These are phyloP conservation scores for Cucumis variabilis DNA, from an alignment of 331 rosid species.

Conservation along the genomic window DNA sequence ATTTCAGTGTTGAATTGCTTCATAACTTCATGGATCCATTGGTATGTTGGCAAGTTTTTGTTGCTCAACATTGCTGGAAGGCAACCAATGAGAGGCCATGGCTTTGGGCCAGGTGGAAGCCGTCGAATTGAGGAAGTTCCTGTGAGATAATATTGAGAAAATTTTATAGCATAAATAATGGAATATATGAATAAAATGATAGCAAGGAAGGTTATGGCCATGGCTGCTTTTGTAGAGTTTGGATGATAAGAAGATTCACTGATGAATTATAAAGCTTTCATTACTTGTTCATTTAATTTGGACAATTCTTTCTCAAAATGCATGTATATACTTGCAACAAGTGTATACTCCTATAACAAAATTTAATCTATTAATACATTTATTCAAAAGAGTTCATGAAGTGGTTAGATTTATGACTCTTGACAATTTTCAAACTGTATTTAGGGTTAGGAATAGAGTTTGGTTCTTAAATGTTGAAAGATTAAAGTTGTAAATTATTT, in stretches of 20 bases:
- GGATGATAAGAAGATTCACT: background rate
- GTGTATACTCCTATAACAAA: too few species aligned
- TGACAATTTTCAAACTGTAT: too few species aligned
- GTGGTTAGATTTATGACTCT: too few species aligned
- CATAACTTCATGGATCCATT: background rate
- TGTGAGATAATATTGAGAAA: background rate
- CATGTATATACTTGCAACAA: too few species aligned
- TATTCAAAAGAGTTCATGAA: too few species aligned
- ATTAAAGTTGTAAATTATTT: too few species aligned
- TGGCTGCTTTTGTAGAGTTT: background rate
- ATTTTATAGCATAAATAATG: background rate
- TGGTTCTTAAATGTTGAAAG: too few species aligned
- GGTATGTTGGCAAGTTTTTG: background rate
- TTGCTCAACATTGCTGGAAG: background rate
- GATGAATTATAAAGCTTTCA: background rate
- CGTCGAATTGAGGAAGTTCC: background rate
- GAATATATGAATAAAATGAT: background rate
- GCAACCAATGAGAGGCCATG: background rate
- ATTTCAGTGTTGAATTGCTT: constrained; percentile 15
- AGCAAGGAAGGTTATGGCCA: background rate
- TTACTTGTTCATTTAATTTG: too few species aligned
- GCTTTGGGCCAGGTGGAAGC: background rate
- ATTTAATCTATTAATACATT: too few species aligned
- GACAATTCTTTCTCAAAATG: too few species aligned
- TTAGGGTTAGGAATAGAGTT: too few species aligned